Evolutionary conservation across 192 early-diverging fungal species (phyloP), one percentile per base, ranked within the genome.

Genomic region (Entomortierella chlamydospora): DNA sequence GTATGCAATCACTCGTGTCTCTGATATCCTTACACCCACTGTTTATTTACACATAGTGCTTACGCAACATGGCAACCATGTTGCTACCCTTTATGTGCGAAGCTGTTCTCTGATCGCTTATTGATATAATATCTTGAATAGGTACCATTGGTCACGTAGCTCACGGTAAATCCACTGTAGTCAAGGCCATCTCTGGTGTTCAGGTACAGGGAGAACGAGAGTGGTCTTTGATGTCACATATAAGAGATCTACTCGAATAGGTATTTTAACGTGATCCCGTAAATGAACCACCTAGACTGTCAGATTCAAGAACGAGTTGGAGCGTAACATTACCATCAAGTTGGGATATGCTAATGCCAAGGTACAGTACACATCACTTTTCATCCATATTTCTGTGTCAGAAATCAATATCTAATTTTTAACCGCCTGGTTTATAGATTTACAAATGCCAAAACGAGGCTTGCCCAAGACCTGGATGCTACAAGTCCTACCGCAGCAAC

Each of bases 301-400:
- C 56, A 91, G 98, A 53, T 99, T 98, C 85, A 96, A 96, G 86
- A 98, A 95, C 81, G 98, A 99, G 83, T 87, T 97, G 59, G 96
- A 97, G 87, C 91, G 96, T 76, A 99, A 99, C 86, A 99, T 98
- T 90, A 99, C 98, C 53, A 99, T 99, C 85, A 99, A 97, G 85
- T 89, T 99, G 42, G 98, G 98, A 55, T 99, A 99, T 73, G 97
- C 98, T 63, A 99, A 99, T 70, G 97, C 98, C 59, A 99, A 99
- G 86, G 91, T 93, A 63, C 2, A 23, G 25, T 39, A 25, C 30
- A 30, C 13, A 43, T 54, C 42, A 61, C 13, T 26, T 30, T 33
- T 52, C 58, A 47, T 59, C 23, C 12, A 30, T 61, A 23, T 17
- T 15, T 23, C 34, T 37, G 4, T 4, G 10, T 28, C 17, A 29